Percentiles rank a stretch among this genome's conserved stretches.
phyloP scores from a whole-genome alignment of 2,329 filamentous ascomycete species.

The Catunica adiposa region DNA sequence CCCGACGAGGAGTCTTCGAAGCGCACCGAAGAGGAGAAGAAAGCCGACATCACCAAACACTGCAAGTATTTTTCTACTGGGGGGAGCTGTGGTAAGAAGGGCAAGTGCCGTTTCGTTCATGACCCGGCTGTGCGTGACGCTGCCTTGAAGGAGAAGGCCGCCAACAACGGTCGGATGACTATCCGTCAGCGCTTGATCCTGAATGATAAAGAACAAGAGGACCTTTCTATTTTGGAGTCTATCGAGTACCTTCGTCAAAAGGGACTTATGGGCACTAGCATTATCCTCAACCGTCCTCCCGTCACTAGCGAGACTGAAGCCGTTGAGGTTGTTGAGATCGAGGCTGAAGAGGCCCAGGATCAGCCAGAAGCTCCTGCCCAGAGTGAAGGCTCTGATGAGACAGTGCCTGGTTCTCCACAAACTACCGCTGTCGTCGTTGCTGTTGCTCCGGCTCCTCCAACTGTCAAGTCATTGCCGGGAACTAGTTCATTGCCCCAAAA shows the following conservation, averaged over 20 bases:
- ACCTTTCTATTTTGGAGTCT: slow-evolving; percentile 47
- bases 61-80: slow-evolving; percentile 58
- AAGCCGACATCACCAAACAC: slow-evolving; percentile 46
- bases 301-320: neutral
- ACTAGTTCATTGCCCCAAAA: slow-evolving; percentile 17
- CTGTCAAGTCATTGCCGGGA: slow-evolving; percentile 16
- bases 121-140: slow-evolving; percentile 46
- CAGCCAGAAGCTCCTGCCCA: neutral
- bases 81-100: slow-evolving; percentile 53
- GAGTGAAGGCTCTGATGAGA: slow-evolving; percentile 2
- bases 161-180: slow-evolving; percentile 48
- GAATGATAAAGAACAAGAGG: slow-evolving; percentile 53
- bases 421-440: too few relatives aligned
- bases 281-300: slow-evolving; percentile 13
- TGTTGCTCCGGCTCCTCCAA: neutral
- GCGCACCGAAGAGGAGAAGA: slow-evolving; percentile 24
- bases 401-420: slow-evolving; percentile 6
- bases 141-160: slow-evolving; percentile 45
- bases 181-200: slow-evolving; percentile 48
- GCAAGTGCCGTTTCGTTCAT: slow-evolving; percentile 59
- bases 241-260: slow-evolving; percentile 48
- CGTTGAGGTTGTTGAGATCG: slow-evolving; percentile 6
- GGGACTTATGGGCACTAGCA: slow-evolving; percentile 29
- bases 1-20: slow-evolving; percentile 27
- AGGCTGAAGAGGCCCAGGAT: neutral